These are phyloP conservation scores for Penicilliopsis zonata DNA, from an alignment of 495 filamentous ascomycete species.

Conservation along the genomic window DNA sequence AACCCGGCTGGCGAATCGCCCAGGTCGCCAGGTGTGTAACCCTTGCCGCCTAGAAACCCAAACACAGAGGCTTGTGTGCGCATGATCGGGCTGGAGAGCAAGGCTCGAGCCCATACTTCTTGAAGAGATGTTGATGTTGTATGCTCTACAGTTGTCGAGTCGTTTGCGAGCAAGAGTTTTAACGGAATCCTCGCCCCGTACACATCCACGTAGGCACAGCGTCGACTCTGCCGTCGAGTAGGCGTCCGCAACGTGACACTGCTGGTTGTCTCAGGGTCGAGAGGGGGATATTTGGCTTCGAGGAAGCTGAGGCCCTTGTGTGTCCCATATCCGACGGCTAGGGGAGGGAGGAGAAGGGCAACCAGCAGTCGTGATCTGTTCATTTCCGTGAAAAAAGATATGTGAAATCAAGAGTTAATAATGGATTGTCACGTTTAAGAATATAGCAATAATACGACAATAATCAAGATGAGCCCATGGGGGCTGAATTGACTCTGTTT, in stretches of 20 bases:
- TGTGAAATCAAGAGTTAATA: too few species aligned
- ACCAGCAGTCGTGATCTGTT: conserved; percentile 5
- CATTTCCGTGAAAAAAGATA: too few species aligned
- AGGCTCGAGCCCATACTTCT: conserved; percentile 15
- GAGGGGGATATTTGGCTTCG: conserved; percentile 19
- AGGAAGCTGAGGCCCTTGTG: conserved; percentile 15
- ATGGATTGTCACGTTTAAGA: too few species aligned
- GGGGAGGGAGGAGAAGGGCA: conserved; percentile 7
- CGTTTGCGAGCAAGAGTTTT: conserved; percentile 4
- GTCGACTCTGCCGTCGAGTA: conserved; percentile 7
- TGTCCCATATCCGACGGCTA: conserved; percentile 9
- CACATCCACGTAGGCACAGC: conserved; percentile 19
- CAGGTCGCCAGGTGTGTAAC: conserved; percentile 11
- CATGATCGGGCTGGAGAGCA: conserved; percentile 11
- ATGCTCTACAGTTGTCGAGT: background rate
- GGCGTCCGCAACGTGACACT: conserved; percentile 12
- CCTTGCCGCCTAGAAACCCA: conserved; percentile 7
- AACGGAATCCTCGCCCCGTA: conserved; percentile 18
- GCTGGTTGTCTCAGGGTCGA: conserved; percentile 5
- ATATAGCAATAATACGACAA: too few species aligned
- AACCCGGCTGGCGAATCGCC: conserved; percentile 8
- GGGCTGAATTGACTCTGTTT: too few species aligned
- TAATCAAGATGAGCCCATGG: too few species aligned
- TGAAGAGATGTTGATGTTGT: conserved; percentile 6
- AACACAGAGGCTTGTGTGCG: conserved; percentile 11